Evolutionary conservation across 2,329 filamentous ascomycete species (phyloP), one percentile per base, ranked within the genome.

Genomic region (Trichoderma lentiforme): DNA sequence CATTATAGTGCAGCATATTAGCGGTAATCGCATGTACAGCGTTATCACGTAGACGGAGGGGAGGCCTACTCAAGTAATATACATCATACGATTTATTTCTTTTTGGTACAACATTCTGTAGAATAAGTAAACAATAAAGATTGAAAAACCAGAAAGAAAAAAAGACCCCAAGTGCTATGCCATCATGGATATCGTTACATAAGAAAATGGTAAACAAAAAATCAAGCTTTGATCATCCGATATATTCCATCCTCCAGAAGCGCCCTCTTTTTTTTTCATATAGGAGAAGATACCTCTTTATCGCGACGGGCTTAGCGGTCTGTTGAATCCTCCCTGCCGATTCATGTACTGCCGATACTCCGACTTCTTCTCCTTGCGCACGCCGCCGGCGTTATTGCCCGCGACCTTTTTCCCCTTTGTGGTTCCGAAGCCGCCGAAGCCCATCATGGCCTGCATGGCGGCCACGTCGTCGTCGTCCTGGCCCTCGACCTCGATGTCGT

Each of bases 311-410:
- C 91, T 92, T 67, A 95, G 83, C 60, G 93, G 92, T 76, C 93
- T 83, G 80, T 95, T 96, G 84, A 96, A 96, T 6, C 93, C 93
- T 71, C 93, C 93, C 66, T 90, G 86, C 71, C 93, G 88, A 79
- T 96, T 96, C 90, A 99, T 99, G 82, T 99, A 99, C 87, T 99
- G 96, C 76, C 96, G 88, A 79, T 98, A 98, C 85, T 97, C 89
- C 15, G 91, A 93, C 89, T 94, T 95, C 89, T 97, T 98, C 83
- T 96, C 94, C 86, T 96, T 98, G 76, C 91, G 86, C 67, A 98
- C 90, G 0, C 86, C 93, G 70, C 93, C 95, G 56, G 91, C 89
- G 79, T 94, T 90, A 79, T 99, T 99, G 2, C 96, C 96, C 0
- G 89, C 87, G 1, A 99, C 91, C 79, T 98, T 97, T 70, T 92